Conservation (phyloP, 495 filamentous ascomycete genomes). For the Lasiosphaeria ovina region DNA sequence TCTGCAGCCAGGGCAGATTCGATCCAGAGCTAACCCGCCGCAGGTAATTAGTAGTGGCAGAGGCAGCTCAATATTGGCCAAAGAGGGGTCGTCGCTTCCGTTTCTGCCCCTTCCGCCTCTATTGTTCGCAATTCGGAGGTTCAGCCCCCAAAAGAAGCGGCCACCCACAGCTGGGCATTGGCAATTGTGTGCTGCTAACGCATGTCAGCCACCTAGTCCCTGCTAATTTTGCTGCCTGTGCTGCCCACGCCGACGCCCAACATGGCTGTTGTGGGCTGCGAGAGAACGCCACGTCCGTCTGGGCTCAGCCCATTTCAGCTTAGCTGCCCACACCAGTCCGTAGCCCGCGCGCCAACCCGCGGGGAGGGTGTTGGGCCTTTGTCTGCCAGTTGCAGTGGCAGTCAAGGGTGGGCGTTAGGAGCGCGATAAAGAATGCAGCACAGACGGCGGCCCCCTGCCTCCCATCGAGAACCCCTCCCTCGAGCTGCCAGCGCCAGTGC, state of each 20-base stretch:
- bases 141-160: too few relatives aligned
- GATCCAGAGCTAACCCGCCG: too few relatives aligned
- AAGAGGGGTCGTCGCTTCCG: too few relatives aligned
- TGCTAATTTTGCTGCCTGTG: background rate
- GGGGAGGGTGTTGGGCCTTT: background rate
- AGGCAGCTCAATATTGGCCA: too few relatives aligned
- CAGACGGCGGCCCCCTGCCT: background rate
- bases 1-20: too few relatives aligned
- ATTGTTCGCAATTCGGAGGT: too few relatives aligned
- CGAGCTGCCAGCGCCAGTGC: slow-evolving; percentile 9
- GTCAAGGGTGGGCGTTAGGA: background rate
- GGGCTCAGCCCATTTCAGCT: background rate
- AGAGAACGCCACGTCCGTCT: background rate
- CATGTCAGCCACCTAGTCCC: too few relatives aligned
- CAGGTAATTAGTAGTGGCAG: too few relatives aligned
- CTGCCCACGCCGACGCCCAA: background rate
- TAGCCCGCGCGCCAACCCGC: background rate
- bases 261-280: background rate
- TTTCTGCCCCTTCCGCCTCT: too few relatives aligned
- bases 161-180: too few relatives aligned
- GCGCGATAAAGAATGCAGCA: background rate
- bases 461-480: background rate
- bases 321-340: background rate
- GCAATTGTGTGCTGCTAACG: too few relatives aligned
- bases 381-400: background rate